Percentiles rank a stretch among this genome's conserved stretches.
Conservation (phyloP, 345 rosid species). For the Viola odorata region DNA sequence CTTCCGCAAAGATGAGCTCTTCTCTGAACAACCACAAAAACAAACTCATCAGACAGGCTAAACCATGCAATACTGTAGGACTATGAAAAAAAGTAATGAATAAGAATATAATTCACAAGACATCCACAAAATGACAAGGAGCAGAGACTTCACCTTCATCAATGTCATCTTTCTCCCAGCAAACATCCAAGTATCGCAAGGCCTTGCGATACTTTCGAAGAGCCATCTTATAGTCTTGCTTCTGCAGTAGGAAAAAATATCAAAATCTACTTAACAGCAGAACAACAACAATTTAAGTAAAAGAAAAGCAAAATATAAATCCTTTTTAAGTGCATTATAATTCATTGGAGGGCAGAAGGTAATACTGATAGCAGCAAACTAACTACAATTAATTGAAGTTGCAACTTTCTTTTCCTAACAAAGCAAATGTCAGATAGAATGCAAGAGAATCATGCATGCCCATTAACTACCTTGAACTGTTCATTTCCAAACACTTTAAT, state of each 20-base stretch:
- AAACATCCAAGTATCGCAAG: slow-evolving; percentile 66
- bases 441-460: neutral
- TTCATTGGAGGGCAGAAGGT: neutral
- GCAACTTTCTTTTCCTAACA: neutral
- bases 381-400: too few species aligned
- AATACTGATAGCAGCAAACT: too few species aligned
- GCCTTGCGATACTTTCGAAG: slow-evolving; percentile 80
- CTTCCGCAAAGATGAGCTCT: slow-evolving; percentile 61
- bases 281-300: neutral
- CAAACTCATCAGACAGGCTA: slow-evolving; percentile 1
- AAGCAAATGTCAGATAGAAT: neutral
- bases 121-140: neutral
- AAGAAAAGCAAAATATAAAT: neutral
- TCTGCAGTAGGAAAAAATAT: slow-evolving; percentile 30
- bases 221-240: slow-evolving; percentile 86
- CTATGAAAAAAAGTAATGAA: neutral
- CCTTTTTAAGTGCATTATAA: neutral
- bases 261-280: neutral
- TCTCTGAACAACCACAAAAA: slow-evolving; percentile 39
- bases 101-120: slow-evolving; percentile 1
- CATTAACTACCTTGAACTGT: slow-evolving; percentile 47
- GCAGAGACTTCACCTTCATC: slow-evolving; percentile 52
- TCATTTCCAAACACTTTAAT: slow-evolving; percentile 68
- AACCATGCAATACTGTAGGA: neutral
- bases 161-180: slow-evolving; percentile 93